A percentile compares a stretch with the other conserved stretches of the same genome.
phyloP scores from a whole-genome alignment of 345 rosid genomes.

The Corchorus capsularis region DNA sequence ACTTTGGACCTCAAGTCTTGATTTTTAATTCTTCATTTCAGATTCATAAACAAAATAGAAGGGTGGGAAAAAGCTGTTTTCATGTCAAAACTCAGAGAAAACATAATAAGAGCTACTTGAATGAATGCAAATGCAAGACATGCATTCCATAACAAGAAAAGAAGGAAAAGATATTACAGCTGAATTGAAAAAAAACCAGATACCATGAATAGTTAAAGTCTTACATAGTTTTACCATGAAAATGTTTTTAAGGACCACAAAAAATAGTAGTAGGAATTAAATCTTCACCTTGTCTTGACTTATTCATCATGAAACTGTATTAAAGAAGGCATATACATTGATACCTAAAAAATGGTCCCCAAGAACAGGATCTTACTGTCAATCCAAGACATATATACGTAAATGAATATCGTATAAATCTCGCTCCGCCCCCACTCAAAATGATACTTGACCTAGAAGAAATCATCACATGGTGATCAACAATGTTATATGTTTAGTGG shows the following conservation, averaged over 20 bases:
- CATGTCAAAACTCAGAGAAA: no score
- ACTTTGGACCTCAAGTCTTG: no score
- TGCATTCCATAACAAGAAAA: not conserved
- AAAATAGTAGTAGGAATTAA: not conserved
- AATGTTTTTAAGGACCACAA: slow-evolving; percentile 10
- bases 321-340: not conserved
- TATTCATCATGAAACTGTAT: not conserved
- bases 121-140: not conserved
- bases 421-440: not conserved
- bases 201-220: not conserved
- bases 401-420: not conserved
- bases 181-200: not conserved
- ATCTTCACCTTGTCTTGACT: no score
- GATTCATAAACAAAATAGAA: not conserved
- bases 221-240: not conserved
- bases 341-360: slow-evolving; percentile 14
- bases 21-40: no score
- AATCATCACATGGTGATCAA: not conserved
- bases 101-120: no score
- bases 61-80: no score
- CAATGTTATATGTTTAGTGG: not conserved
- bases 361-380: not conserved
- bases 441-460: not conserved
- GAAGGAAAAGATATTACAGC: not conserved
- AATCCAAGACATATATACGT: not conserved